phyloP scores from a whole-genome alignment of 202 grass and related monocot genomes.

The Zizania palustris region DNA sequence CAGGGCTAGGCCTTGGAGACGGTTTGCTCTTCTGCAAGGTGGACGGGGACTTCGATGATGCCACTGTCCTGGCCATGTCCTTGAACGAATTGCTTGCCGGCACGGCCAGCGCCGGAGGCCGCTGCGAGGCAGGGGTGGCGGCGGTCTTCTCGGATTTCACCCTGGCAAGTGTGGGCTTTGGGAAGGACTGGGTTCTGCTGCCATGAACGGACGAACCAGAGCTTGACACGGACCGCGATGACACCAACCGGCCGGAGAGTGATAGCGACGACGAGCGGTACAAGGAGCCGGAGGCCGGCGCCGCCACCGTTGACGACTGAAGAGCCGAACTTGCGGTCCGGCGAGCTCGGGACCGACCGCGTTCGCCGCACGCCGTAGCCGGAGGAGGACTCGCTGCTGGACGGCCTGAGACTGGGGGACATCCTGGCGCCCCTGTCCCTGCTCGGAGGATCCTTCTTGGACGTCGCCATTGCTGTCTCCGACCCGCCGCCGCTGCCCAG shows the following conservation, averaged over 20 bases:
- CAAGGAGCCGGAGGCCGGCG: slow-evolving; percentile 14
- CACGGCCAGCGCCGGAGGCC: slow-evolving; percentile 13
- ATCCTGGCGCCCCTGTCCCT: slow-evolving; percentile 41
- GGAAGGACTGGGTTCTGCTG: slow-evolving; percentile 27
- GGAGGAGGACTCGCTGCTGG: slow-evolving; percentile 35
- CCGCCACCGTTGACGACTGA: neutral
- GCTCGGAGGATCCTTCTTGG: slow-evolving; percentile 47
- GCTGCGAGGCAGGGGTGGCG: neutral
- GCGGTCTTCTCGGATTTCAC: slow-evolving; percentile 44
- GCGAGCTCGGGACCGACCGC: slow-evolving; percentile 46
- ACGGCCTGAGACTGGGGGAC: slow-evolving; percentile 46
- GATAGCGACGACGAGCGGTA: slow-evolving; percentile 32
- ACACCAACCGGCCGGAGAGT: slow-evolving; percentile 6
- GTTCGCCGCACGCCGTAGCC: slow-evolving; percentile 29
- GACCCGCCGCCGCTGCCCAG: neutral
- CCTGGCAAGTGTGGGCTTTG: slow-evolving; percentile 37
- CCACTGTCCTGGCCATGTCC: slow-evolving; percentile 25
- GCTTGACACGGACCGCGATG: slow-evolving; percentile 25
- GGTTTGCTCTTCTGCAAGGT: slow-evolving; percentile 45
- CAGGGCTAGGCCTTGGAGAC: slow-evolving; percentile 36
- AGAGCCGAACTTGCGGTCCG: slow-evolving; percentile 41
- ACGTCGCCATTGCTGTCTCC: slow-evolving; percentile 44
- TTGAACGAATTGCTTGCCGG: slow-evolving; percentile 43
- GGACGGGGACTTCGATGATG: slow-evolving; percentile 9
- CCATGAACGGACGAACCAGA: slow-evolving; percentile 36